Base-by-base conservation (phyloP, 352 stramenopile genomes). In the Phytophthora citricola region DNA sequence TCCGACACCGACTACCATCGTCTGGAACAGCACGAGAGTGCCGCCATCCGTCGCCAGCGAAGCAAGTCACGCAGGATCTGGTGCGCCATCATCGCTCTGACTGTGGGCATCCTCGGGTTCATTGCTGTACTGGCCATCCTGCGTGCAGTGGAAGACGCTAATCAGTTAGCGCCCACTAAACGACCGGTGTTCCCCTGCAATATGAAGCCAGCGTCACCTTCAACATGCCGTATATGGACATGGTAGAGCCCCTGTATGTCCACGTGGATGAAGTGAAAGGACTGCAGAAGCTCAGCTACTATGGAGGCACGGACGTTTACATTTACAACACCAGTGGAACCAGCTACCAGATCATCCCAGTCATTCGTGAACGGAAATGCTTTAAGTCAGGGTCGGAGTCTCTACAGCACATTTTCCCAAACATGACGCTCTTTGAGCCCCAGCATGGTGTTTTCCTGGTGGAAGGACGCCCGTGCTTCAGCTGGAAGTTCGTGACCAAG, bases 161-260 rank as follows among this genome's bases (percentile, higher is more conserved):
- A 83, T 60, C 87, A 79, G 53, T 72, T 93, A 14, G 67, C 80
- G 5, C 88, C 88, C 11, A 91, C 84, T 15, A 85, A 89, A 40
- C 76, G 85, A 1, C 87, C 87, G 8, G 50, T 75, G 5, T 95
- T 96, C 54, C 87, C 17, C 79, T 61, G n/a, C 85, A 94, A 60
- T 97, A 95, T 58, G 87, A 96, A 71, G 90, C 89, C 53, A 96
- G 87, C 22, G 60, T 97, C 15, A 95, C 83, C 0, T 81, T 97
- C 57, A 87, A 92, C 63, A 93, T 97, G 84, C 88, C 90, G 1
- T 97, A 97, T 60, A 94, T 95, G 48, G 72, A 94, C 59, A 87
- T 97, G 59, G 78, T 93, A 6, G 90, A 97, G 67, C 90, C 90
- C 5, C 68, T 97, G 22, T 95, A 94, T 65, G 88, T 94, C 11